These are phyloP conservation scores for Chrysanthemum seticuspe DNA, from an alignment of 129 eudicot genomes.

Conservation along the genomic window DNA sequence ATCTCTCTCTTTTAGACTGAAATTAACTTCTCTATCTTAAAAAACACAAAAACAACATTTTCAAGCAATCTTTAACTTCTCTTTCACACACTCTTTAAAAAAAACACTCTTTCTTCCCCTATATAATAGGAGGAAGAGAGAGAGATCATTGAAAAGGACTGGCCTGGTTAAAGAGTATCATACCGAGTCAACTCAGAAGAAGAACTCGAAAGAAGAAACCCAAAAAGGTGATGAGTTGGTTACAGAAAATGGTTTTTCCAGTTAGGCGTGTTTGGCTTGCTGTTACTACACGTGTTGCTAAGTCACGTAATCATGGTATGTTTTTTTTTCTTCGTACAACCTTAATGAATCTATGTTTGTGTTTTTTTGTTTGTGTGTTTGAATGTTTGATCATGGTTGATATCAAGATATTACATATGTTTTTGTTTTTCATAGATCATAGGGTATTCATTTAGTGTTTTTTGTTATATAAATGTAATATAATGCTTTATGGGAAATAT, in stretches of 20 bases:
- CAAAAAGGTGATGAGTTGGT: constrained; percentile 46
- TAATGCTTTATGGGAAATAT: too few relatives aligned
- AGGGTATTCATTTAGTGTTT: too few relatives aligned
- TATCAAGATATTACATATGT: not conserved
- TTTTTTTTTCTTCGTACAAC: not conserved
- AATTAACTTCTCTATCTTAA: constrained; percentile 15
- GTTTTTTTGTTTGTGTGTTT: not conserved
- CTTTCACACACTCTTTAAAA: constrained; percentile 2
- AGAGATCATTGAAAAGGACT: constrained; percentile 27
- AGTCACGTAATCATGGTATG: constrained; percentile 56
- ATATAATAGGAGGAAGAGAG: constrained; percentile 31
- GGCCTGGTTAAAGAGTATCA: constrained; percentile 53
- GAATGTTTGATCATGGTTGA: not conserved
- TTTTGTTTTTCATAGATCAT: not conserved
- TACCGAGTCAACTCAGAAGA: constrained; percentile 45
- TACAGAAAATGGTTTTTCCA: constrained; percentile 63
- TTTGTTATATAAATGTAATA: too few relatives aligned
- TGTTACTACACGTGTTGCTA: constrained; percentile 54
- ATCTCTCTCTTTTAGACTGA: constrained; percentile 11
- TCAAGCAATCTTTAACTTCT: constrained; percentile 22
- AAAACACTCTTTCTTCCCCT: constrained; percentile 29
- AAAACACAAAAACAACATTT: constrained; percentile 17
- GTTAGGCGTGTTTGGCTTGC: constrained; percentile 61
- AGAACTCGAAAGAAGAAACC: constrained; percentile 37
- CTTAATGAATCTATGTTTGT: too few relatives aligned